A percentile compares a stretch with the other conserved stretches of the same genome.
Conservation (phyloP, 75 land plant species). For the Cunninghamia lanceolata region DNA sequence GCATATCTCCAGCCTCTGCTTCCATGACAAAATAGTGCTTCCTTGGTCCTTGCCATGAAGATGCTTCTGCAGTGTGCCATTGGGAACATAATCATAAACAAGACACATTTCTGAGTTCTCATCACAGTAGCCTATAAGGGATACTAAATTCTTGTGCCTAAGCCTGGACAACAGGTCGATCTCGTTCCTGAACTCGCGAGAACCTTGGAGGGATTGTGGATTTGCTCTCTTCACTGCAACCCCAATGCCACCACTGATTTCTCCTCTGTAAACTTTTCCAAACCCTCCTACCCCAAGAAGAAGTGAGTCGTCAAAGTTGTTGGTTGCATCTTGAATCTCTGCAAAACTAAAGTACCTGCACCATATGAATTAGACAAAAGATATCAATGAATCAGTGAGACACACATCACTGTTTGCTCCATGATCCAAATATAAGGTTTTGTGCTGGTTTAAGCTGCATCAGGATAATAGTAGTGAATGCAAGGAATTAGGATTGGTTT, state of each 20-base stretch:
- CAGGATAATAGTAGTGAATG: no score
- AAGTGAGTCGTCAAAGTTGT: slow-evolving; percentile 73
- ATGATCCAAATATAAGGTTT: no score
- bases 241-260: slow-evolving; percentile 12
- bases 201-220: slow-evolving; percentile 18
- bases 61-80: slow-evolving; percentile 17
- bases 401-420: no score
- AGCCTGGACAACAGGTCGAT: slow-evolving; percentile 24
- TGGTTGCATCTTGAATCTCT: slow-evolving; percentile 74
- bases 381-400: no score
- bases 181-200: slow-evolving; percentile 21
- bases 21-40: slow-evolving; percentile 8
- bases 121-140: slow-evolving; percentile 24
- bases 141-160: slow-evolving; percentile 24
- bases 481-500: no score
- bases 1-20: slow-evolving; percentile 33
- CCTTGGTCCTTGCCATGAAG: neutral
- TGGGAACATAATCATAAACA: slow-evolving; percentile 18
- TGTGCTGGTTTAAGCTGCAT: no score
- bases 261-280: slow-evolving; percentile 48
- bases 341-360: slow-evolving; percentile 80
- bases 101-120: slow-evolving; percentile 16
- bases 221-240: slow-evolving; percentile 30
- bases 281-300: slow-evolving; percentile 86
- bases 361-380: neutral